Percentiles rank a stretch among this genome's conserved stretches.
These are phyloP conservation scores for Psidium friedrichsthalianum DNA, from an alignment of 345 rosid genomes.

Conservation along the genomic window DNA sequence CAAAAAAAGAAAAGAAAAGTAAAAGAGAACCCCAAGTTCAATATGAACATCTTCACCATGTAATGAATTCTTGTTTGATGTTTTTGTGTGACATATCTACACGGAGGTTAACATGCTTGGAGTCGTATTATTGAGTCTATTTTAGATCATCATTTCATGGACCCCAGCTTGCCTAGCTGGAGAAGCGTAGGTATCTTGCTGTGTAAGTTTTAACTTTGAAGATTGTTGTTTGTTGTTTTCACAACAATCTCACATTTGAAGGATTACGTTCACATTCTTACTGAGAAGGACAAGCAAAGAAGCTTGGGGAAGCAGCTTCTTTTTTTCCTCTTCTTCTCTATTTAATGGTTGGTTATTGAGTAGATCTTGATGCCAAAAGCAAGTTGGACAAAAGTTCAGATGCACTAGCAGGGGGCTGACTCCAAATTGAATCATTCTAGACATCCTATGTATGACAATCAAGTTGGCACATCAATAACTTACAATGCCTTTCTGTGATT, in stretches of 20 bases:
- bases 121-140: not conserved
- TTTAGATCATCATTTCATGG: not conserved
- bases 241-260: not conserved
- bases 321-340: not conserved
- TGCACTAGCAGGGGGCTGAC: not conserved
- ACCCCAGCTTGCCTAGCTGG: not conserved
- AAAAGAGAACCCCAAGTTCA: not conserved
- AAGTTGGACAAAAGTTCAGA: not conserved
- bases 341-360: not conserved
- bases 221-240: too few species aligned
- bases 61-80: not conserved
- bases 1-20: not conserved
- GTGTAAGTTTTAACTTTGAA: not conserved
- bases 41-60: not conserved
- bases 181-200: not conserved
- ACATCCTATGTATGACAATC: too few species aligned
- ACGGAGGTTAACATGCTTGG: not conserved
- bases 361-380: not conserved
- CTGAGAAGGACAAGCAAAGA: not conserved
- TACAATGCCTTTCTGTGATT: not conserved
- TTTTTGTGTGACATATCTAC: not conserved
- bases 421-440: not conserved
- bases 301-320: not conserved
- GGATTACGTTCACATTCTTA: not conserved
- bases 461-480: too few species aligned